Evolutionary conservation across 208 protist species (phyloP), one percentile per base, ranked within the genome.

Genomic region (Sergeia podlipaevii): DNA sequence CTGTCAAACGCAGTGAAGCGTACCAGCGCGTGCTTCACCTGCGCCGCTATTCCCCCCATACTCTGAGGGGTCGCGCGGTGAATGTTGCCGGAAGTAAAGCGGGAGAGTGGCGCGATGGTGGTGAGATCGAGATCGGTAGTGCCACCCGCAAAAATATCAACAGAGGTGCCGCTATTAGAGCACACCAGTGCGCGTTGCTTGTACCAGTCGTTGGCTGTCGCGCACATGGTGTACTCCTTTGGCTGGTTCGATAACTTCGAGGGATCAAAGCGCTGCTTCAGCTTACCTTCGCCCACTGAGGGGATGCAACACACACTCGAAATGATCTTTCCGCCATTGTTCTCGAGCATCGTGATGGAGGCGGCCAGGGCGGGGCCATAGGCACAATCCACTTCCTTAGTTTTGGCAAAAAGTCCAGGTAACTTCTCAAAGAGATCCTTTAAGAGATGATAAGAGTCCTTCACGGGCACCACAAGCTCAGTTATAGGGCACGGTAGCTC

Each of bases 1-100:
- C 91, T 85, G 71, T 99, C 97, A 61, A 97, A 98, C 15, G 84
- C 97, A 18, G 84, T 93, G 20, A 84, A 81, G 15, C 96, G 83
- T 6, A 77, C 85, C 8, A 99, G 65, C 4, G 96, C 62, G 33
- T 73, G 74, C 45, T 77, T 61, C 23, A 95, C 74, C 47, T 91
- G 75, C 13, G 69, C 68, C 2, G 72, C 49, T 36, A 96, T 66
- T 10, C 84, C 81, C 42, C 69, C 56, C 55, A 91, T 82, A 5
- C 54, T 82, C 46, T 80, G 54, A 18, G 66, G 47, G 0, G 79
- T 84, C 3, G 70, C 72, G 20, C 72, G 74, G 58, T 89, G 79
- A 36, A 94, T 82, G 8, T 62, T 65, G 30, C 88, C 91, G 5
- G 77, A 82, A 17, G 88, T 94, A 61, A 85, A 83, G 26, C 85